Conservation (phyloP, 225 moss, liverwort and hornwort species). For the Straminergon stramineum region DNA sequence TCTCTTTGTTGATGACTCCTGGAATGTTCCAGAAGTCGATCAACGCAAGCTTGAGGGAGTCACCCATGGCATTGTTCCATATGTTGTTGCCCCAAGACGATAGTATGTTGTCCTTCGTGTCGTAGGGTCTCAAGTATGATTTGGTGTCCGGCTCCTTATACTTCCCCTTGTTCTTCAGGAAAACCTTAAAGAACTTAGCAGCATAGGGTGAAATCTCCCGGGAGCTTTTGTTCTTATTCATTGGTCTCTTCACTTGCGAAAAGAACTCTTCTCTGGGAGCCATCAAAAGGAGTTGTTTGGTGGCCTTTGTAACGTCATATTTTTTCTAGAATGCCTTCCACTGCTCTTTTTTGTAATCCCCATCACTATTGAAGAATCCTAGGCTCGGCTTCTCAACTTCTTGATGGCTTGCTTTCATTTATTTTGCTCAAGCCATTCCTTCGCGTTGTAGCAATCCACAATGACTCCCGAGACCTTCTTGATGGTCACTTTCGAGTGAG, state of each 20-base stretch:
- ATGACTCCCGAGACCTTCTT: neutral
- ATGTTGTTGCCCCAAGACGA: neutral
- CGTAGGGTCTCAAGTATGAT: neutral
- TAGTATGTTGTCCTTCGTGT: neutral
- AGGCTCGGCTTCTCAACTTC: neutral
- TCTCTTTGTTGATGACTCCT: too few species aligned
- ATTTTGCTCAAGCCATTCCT: neutral
- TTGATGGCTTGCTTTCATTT: neutral
- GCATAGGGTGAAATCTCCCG: neutral
- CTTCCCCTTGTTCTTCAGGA: neutral
- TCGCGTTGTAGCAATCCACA: neutral
- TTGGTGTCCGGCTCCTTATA: neutral
- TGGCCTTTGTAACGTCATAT: neutral
- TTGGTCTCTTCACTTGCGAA: neutral
- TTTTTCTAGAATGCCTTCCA: neutral
- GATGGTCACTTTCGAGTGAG: neutral
- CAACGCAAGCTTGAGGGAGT: neutral
- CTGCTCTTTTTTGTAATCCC: neutral
- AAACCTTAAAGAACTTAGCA: neutral
- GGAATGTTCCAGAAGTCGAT: neutral
- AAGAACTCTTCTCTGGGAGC: neutral
- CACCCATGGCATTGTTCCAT: neutral
- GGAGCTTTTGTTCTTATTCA: neutral
- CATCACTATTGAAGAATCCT: neutral
- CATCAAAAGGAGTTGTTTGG: neutral